These are phyloP conservation scores for Mucor circinelloides DNA, from an alignment of 371 early-diverging fungal genomes.

Conservation along the genomic window DNA sequence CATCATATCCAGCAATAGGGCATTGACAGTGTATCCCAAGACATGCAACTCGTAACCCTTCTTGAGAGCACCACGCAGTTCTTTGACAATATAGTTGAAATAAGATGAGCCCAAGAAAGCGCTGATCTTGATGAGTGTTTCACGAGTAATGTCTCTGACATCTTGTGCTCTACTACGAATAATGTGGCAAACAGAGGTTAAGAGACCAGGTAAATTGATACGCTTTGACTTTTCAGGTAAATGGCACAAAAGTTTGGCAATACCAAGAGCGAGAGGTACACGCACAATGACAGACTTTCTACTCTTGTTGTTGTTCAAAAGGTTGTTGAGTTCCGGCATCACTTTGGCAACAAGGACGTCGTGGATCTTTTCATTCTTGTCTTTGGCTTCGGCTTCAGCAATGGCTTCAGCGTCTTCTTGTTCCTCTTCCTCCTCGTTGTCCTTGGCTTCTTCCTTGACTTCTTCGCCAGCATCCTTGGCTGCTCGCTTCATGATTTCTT, in stretches of 20 bases:
- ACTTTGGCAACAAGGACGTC: conserved; percentile 68
- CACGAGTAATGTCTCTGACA: conserved; percentile 84
- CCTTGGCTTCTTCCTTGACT: conserved; percentile 12
- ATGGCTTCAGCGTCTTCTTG: background rate
- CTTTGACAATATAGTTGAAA: conserved; percentile 85
- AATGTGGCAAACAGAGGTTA: conserved; percentile 85
- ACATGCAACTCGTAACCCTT: conserved; percentile 93
- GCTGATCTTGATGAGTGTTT: conserved; percentile 84
- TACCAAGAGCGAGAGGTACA: conserved; percentile 87
- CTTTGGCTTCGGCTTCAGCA: conserved; percentile 31
- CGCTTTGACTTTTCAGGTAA: conserved; percentile 78
- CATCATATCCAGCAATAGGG: conserved; percentile 70
- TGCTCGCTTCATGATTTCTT: conserved; percentile 34
- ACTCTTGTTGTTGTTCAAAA: conserved; percentile 66
- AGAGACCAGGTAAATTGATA: conserved; percentile 80
- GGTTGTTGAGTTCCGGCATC: conserved; percentile 78
- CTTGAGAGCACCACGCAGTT: conserved; percentile 76
- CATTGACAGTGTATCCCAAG: conserved; percentile 87
- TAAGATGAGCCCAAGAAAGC: conserved; percentile 83
- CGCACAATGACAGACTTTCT: conserved; percentile 79
- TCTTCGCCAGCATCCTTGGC: conserved; percentile 35
- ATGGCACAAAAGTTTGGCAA: conserved; percentile 77
- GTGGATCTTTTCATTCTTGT: conserved; percentile 65
- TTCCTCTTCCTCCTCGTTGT: conserved; percentile 31
- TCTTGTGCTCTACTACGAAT: conserved; percentile 83